Evolutionary conservation across 2,329 filamentous ascomycete genomes (phyloP).

Genomic region (Pleomassaria siparia): DNA sequence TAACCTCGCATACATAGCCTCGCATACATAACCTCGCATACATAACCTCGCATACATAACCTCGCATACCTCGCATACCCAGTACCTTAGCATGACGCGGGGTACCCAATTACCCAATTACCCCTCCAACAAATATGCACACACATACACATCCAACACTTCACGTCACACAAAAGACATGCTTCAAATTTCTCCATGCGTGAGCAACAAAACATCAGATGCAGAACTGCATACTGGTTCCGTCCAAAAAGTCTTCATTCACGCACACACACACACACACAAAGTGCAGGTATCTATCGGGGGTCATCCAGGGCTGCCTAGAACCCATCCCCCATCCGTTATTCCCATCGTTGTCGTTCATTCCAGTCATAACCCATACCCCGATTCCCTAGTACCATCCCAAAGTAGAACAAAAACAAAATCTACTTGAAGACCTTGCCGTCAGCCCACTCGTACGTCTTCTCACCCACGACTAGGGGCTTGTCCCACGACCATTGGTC

Average conservation of each 20-base stretch:
- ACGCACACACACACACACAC: too few species aligned
- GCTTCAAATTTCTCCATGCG: too few species aligned
- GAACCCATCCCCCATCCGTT: slow-evolving; percentile 21
- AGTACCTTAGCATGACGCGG: neutral
- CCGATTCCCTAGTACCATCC: neutral
- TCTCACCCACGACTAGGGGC: slow-evolving; percentile 75
- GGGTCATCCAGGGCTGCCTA: neutral
- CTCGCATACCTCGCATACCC: neutral
- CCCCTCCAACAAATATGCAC: neutral
- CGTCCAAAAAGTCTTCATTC: neutral
- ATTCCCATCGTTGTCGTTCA: slow-evolving; percentile 21
- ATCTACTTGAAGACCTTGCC: slow-evolving; percentile 99
- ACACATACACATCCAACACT: too few species aligned
- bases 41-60: too few species aligned
- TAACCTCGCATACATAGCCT: too few species aligned
- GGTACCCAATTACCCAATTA: neutral
- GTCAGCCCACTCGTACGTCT: slow-evolving; percentile 84
- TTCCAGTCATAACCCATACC: slow-evolving; percentile 4
- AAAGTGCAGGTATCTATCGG: neutral
- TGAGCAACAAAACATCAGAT: neutral
- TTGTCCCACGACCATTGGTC: slow-evolving; percentile 92
- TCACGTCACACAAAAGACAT: too few species aligned
- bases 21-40: too few species aligned
- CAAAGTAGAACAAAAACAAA: slow-evolving; percentile 18
- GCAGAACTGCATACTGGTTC: neutral